phyloP scores from a whole-genome alignment of 176 grass and related monocot genomes.

The Secale cereale region DNA sequence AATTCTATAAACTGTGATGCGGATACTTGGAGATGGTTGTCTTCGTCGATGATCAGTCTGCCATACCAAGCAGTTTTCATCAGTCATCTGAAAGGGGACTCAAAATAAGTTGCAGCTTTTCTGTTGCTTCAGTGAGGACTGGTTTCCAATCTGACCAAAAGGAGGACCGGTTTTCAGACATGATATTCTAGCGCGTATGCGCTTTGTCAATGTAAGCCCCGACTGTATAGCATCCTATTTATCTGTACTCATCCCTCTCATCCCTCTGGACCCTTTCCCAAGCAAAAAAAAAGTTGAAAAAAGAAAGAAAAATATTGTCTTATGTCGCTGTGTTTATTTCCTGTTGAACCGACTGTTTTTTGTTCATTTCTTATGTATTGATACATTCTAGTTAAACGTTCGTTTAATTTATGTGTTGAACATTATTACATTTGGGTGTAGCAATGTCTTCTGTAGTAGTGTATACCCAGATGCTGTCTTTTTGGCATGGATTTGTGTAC shows the following conservation, averaged over 20 bases:
- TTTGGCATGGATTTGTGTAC: too few species aligned
- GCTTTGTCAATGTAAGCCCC: constrained; percentile 24
- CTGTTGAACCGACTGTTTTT: not conserved
- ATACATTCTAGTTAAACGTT: constrained; percentile 21
- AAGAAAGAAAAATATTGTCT: not conserved
- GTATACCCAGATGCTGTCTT: too few species aligned
- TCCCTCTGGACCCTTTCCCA: constrained; percentile 29
- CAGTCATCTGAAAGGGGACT: constrained; percentile 3
- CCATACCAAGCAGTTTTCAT: constrained; percentile 5
- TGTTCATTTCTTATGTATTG: constrained; percentile 20
- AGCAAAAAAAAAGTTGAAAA: not conserved
- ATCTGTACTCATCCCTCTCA: constrained; percentile 37
- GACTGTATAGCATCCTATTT: constrained; percentile 36
- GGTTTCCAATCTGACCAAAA: not conserved
- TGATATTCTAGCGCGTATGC: not conserved
- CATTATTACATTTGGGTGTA: not conserved
- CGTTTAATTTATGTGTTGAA: not conserved
- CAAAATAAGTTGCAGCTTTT: constrained; percentile 1
- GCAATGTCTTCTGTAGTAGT: too few species aligned
- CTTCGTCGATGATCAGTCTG: not conserved
- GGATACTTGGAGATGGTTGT: constrained; percentile 7
- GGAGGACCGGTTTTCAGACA: constrained; percentile 5
- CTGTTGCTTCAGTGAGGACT: constrained; percentile 1
- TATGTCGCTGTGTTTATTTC: not conserved
- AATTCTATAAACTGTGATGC: not conserved